These are phyloP conservation scores for Ailanthus altissimus DNA, from an alignment of 345 rosid genomes.

Conservation along the genomic window DNA sequence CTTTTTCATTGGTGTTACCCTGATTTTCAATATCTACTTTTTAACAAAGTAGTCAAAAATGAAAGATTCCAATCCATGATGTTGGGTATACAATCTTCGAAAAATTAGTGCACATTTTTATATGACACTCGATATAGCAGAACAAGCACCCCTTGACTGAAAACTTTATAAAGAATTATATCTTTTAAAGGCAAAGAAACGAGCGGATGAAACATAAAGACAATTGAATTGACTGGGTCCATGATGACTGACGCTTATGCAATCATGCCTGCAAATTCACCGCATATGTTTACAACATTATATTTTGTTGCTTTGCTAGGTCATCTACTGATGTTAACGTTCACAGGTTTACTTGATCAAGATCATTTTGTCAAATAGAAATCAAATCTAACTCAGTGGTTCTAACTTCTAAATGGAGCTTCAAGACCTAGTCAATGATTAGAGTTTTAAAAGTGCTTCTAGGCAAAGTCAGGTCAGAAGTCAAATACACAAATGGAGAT, in stretches of 20 bases:
- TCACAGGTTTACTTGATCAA: neutral
- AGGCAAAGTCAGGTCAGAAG: neutral
- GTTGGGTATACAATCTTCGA: neutral
- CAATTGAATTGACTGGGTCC: neutral
- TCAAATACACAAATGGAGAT: neutral
- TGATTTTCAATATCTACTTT: neutral
- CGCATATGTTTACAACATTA: neutral
- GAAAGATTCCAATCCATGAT: neutral
- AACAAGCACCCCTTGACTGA: neutral
- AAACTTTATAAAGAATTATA: neutral
- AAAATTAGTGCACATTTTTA: neutral
- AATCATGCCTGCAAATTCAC: neutral
- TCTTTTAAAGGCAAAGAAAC: neutral
- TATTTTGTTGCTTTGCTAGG: neutral
- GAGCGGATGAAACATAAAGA: neutral
- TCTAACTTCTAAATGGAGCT: neutral
- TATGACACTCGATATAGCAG: neutral
- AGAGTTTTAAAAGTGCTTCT: neutral
- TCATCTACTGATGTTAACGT: neutral
- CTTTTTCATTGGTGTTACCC: neutral
- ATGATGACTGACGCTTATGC: neutral
- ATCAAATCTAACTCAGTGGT: neutral
- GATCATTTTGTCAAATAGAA: neutral
- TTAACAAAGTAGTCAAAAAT: neutral
- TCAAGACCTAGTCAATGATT: neutral